Conservation (phyloP, 768 basidiomycete species). For the Termitomyces bulborhizus region DNA sequence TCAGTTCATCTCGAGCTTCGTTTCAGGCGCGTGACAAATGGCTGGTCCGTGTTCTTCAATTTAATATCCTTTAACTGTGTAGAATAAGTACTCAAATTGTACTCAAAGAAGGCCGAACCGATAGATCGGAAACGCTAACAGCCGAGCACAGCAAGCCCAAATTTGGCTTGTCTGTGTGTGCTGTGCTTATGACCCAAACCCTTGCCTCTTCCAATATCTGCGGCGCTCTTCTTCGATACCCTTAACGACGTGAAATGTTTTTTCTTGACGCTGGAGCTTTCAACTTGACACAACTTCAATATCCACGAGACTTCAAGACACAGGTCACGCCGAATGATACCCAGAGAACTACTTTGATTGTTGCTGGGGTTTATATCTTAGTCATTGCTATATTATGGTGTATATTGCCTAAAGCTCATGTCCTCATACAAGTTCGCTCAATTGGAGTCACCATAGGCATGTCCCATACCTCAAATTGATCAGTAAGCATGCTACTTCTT, state of each 20-base stretch:
- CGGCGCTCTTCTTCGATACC: not conserved
- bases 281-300: slow-evolving; percentile 15
- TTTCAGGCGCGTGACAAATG: too few relatives aligned
- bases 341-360: slow-evolving; percentile 71
- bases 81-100: too few relatives aligned
- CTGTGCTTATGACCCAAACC: not conserved
- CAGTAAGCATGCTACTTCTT: slow-evolving; percentile 34
- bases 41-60: too few relatives aligned
- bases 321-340: slow-evolving; percentile 62
- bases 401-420: slow-evolving; percentile 13
- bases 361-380: slow-evolving; percentile 70
- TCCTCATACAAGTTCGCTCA: not conserved
- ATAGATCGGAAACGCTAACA: not conserved
- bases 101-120: too few relatives aligned
- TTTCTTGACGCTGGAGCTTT: slow-evolving; percentile 3
- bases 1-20: too few relatives aligned
- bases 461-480: slow-evolving; percentile 4
- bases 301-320: slow-evolving; percentile 33
- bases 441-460: not conserved
- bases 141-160: slow-evolving; percentile 7
- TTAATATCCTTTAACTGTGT: too few relatives aligned
- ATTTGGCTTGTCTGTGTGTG: not conserved
- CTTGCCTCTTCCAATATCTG: not conserved
- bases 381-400: slow-evolving; percentile 79
- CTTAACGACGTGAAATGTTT: slow-evolving; percentile 7